Evolutionary conservation across 129 eudicot species (phyloP).

Genomic region (Apium graveolens): DNA sequence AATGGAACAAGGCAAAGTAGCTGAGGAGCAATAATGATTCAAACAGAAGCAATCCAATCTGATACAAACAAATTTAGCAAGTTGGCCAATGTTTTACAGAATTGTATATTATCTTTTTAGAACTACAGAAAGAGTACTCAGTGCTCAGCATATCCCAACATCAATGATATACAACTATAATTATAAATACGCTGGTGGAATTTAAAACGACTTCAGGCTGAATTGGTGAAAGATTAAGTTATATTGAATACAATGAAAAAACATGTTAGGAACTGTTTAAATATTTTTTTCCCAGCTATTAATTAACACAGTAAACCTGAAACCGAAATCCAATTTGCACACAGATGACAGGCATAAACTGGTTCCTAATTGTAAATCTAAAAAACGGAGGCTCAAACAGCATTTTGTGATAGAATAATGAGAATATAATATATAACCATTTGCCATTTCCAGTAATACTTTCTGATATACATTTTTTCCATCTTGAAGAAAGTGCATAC

Average conservation of each 20-base stretch:
- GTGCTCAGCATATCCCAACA: not conserved
- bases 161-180: not conserved
- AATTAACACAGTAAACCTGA: not conserved
- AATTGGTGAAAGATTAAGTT: not conserved
- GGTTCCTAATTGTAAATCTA: not conserved
- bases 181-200: not conserved
- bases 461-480: not conserved
- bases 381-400: not conserved
- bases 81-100: not conserved
- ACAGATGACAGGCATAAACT: not conserved
- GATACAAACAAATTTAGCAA: conserved; percentile 14
- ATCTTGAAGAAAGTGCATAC: not conserved
- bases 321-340: not conserved
- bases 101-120: not conserved
- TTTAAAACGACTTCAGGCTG: not conserved
- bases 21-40: conserved; percentile 83
- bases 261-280: not conserved
- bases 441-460: not conserved
- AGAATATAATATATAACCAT: not conserved
- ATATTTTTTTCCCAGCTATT: not conserved
- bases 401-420: not conserved
- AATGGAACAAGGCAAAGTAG: conserved; percentile 83
- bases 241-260: not conserved
- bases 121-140: not conserved
- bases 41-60: conserved; percentile 79